Evolutionary conservation across 176 grass and related monocot genomes (phyloP), one percentile per base, ranked within the genome.

Genomic region (Triticum timopheevii): DNA sequence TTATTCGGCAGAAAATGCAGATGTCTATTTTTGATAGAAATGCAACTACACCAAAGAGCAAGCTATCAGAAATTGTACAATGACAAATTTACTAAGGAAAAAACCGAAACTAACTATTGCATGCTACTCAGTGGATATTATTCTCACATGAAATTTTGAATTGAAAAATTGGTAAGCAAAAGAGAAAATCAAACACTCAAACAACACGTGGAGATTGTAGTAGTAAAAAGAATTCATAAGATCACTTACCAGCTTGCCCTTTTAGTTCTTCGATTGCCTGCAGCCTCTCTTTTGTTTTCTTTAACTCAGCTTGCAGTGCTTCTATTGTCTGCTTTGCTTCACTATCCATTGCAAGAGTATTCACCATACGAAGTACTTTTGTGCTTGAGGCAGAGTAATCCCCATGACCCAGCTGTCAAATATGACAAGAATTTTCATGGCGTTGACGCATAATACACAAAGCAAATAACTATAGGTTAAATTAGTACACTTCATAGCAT

Each of bases 261-360:
- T 95, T 96, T 82, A 98, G 79, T 91, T 98, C 96, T 91, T 98
- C 96, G 25, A 98, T 83, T 83, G 93, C 96, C 61, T 95, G 91
- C 65, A 98, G 78, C 40, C 90, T 96, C 72, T 92, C 93, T 65
- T 92, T 95, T 10, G 93, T 98, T 94, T 90, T 98, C 86, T 98
- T 98, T 65, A 98, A 76, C 83, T 98, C 93, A 68, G 88, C 90
- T 86, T 92, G 92, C 76, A 98, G 39, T 77, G 92, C 90, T 91
- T 98, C 96, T 84, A 98, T 98, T 81, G 96, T 98, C 84, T 94
- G 93, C 76, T 98, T 98, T 77, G 96, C 84, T 92, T 98, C 96
- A 90, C 84, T 94, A 65, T 98, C 96, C 19, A 98, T 84, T 61
- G 90, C 93, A 73, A 98, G 84, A 82, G 96, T 98, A 90, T 98